A percentile compares a stretch with the other conserved stretches of the same genome.
Conservation (phyloP, 306 rosid genomes). For the Chamaecrista fasciculata region DNA sequence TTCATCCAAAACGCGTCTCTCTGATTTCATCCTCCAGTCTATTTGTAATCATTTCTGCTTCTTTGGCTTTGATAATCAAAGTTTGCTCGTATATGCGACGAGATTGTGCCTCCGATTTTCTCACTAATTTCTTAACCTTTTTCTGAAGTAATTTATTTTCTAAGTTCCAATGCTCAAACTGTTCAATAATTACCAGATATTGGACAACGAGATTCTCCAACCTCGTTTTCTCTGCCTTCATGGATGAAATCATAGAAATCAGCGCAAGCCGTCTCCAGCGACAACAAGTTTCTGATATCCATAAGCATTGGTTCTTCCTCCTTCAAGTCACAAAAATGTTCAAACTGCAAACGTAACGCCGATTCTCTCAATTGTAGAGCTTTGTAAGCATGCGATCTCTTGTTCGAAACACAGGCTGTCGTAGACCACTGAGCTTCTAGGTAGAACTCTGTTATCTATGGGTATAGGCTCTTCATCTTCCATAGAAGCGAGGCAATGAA, state of each 20-base stretch:
- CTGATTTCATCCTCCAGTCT: slow-evolving; percentile 49
- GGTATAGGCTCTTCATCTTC: slow-evolving; percentile 32
- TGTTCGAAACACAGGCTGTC: slow-evolving; percentile 30
- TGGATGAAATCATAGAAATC: slow-evolving; percentile 47
- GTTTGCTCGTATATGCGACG: slow-evolving; percentile 35
- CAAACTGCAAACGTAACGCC: slow-evolving; percentile 48
- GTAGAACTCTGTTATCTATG: not conserved
- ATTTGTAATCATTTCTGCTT: slow-evolving; percentile 39
- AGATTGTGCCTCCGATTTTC: slow-evolving; percentile 47
- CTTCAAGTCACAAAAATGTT: slow-evolving; percentile 54
- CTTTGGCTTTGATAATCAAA: slow-evolving; percentile 48
- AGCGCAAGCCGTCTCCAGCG: slow-evolving; percentile 41
- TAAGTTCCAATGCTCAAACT: slow-evolving; percentile 48
- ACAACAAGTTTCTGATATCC: slow-evolving; percentile 47
- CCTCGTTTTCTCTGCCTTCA: slow-evolving; percentile 48
- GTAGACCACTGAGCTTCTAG: slow-evolving; percentile 11
- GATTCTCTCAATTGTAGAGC: slow-evolving; percentile 46
- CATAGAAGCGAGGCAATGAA: slow-evolving; percentile 24
- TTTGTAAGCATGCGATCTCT: slow-evolving; percentile 44
- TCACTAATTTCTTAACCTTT: slow-evolving; percentile 46
- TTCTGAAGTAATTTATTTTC: slow-evolving; percentile 47
- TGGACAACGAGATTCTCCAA: slow-evolving; percentile 40
- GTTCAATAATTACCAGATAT: slow-evolving; percentile 38
- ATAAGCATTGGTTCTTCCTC: slow-evolving; percentile 49
- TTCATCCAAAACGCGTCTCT: slow-evolving; percentile 40